Evolutionary conservation across 2,329 filamentous ascomycete genomes (phyloP), one percentile per base, ranked within the genome.

Genomic region (Monosporascus sp.): DNA sequence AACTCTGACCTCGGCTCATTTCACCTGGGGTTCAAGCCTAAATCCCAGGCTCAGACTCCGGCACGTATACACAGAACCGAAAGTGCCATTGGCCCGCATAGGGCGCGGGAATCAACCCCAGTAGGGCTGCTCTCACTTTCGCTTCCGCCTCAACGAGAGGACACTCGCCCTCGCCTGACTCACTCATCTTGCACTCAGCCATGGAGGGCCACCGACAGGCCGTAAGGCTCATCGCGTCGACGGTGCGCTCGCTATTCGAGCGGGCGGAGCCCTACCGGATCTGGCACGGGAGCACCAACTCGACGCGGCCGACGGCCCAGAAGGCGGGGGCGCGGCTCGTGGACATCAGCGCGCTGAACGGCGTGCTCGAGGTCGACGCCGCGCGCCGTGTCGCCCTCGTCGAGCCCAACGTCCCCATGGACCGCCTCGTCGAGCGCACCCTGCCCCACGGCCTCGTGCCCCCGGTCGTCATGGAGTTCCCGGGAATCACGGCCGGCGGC

Each of bases 381-480:
- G 64, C 71, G 7, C 66, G 66, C 1, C 77, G 77, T 51, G 85
- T 79, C 7, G 87, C 85, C 5, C 75, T 90, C 24, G 86, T 90
- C 41, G 86, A 91, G 72, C 86, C 87, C 50, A 91, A 90, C 62
- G 87, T 90, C 11, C 80, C 86, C 26, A 89, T 91, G 86, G 87
- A 90, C 69, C 72, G 76, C 0, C 79, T 91, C 19, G 85, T 89
- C 49, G 82, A 85, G 63, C 74, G 76, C 26, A 89, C 86, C 1
- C 73, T 90, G 41, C 73, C 73, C n/a, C 74, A 87, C 63, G 83
- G 83, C 26, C 76, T 90, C 3, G 77, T 90, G 3, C 86, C 87
- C 0, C 85, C 85, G 2, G 83, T 90, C 3, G 85, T 90, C 24
- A 88, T 88, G 83, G 87, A 90, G 67, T 90, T 90, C 61, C 86